Conservation (phyloP, 1,284 basidiomycete genomes). For the Peniophora sp. region DNA sequence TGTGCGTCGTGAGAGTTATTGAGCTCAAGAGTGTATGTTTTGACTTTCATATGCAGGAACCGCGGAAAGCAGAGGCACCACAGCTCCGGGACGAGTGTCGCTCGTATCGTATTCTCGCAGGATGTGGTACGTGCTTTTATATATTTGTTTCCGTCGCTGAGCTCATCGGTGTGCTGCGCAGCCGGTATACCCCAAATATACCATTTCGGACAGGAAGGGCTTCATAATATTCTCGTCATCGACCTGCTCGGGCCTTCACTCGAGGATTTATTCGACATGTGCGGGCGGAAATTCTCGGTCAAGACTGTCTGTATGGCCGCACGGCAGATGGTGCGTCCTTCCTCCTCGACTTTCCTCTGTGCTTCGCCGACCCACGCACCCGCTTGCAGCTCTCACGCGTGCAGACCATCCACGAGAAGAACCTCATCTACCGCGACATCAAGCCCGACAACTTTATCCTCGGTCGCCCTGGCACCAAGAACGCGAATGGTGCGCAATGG, state of each 20-base stretch:
- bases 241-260: constrained; percentile 90
- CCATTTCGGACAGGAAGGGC: constrained; percentile 96
- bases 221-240: constrained; percentile 96
- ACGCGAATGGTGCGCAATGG: constrained; percentile 56
- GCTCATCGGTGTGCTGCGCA: constrained; percentile 21
- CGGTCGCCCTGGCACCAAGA: constrained; percentile 85
- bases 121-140: constrained; percentile 67
- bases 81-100: constrained; percentile 96
- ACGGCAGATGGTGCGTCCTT: constrained; percentile 79
- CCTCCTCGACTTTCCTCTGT: constrained; percentile 1
- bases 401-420: constrained; percentile 95
- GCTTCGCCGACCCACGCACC: neutral
- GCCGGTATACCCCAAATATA: constrained; percentile 93
- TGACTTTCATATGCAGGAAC: constrained; percentile 54
- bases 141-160: neutral
- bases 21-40: too few species aligned
- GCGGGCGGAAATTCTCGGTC: constrained; percentile 87
- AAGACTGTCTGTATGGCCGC: constrained; percentile 98
- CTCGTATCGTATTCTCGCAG: constrained; percentile 91
- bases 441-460: constrained; percentile 97
- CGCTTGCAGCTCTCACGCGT: constrained; percentile 69
- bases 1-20: constrained; percentile 43
- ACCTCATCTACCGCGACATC: constrained; percentile 96
- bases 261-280: constrained; percentile 96
- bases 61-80: constrained; percentile 92